Evolutionary conservation across 2,329 filamentous ascomycete species (phyloP), one percentile per base, ranked within the genome.

Genomic region (Cytospora chrysosperma): DNA sequence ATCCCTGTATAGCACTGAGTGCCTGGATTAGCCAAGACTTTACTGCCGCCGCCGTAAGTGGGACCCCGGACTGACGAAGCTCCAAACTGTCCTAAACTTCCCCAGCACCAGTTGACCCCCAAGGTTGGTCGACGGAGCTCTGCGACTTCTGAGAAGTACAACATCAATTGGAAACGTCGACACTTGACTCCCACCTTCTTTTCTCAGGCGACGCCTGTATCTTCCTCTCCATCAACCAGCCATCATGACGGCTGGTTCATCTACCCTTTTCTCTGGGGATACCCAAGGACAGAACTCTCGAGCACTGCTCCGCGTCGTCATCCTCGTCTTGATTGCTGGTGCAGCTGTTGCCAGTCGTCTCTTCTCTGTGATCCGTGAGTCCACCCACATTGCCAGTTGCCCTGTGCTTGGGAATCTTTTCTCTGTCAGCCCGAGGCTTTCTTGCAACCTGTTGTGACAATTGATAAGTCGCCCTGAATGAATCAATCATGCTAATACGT

Each of bases 351-450:
- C 93, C 70, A 97, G 93, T 78, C 92, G 95, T 78, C 84, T 99
- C 70, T 99, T 99, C 85, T 97, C 93, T 73, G 95, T 99, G 70
- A 98, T 99, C 79, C 91, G 95, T 94, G 87, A 76, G 91, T 85
- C 34, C 21, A 54, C 10, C 27, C 54, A 43, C 37, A 27, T 55
- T 43, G 51, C 40, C n/a, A 17, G 60, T 63, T 61, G 43, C 17
- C n/a, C 43, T 47, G n/a, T 51, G 27, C 56, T 64, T 62, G 51
- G 62, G 67, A 60, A 66, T 56, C 60, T 60, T 56, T 28, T 49
- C 34, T 10, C 53, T 56, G 26, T 53, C 21, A 61, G 19, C 52
- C 65, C 68, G 67, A 43, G 21, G 65, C 40, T 53, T 50, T 62
- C n/a, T 24, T 32, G 32, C 51, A 17, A 27, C 10, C 43, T n/a